Conservation (phyloP, 192 early-diverging fungal genomes). For the Spizellomyces punctatus region DNA sequence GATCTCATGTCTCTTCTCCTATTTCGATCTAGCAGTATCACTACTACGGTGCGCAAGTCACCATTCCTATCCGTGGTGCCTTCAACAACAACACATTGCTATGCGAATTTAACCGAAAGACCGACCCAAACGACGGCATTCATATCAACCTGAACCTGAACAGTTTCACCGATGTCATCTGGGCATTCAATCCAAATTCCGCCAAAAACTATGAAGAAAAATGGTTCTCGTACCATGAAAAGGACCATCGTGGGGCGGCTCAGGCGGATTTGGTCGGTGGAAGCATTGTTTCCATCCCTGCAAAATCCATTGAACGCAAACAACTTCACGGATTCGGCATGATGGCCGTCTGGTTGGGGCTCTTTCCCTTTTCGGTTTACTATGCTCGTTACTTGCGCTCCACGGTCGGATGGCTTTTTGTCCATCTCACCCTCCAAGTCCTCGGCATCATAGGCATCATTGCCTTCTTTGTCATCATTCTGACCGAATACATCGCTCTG, state of each 20-base stretch:
- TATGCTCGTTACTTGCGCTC: slow-evolving; percentile 43
- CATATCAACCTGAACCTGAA: slow-evolving; percentile 19
- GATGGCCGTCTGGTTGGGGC: slow-evolving; percentile 41
- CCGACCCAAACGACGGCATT: slow-evolving; percentile 25
- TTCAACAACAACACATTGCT: slow-evolving; percentile 6
- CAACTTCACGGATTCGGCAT: slow-evolving; percentile 45
- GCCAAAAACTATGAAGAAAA: slow-evolving; percentile 10
- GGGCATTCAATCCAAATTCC: slow-evolving; percentile 41
- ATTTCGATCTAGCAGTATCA: background rate
- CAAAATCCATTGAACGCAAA: slow-evolving; percentile 21
- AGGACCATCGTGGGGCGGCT: slow-evolving; percentile 27
- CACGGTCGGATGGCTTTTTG: slow-evolving; percentile 32
- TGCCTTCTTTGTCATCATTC: slow-evolving; percentile 28
- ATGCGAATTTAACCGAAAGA: slow-evolving; percentile 28
- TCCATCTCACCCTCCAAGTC: slow-evolving; percentile 41
- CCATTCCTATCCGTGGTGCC: slow-evolving; percentile 7
- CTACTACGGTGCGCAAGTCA: background rate
- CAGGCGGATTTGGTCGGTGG: slow-evolving; percentile 10
- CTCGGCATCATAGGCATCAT: slow-evolving; percentile 29
- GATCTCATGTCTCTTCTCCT: too few species aligned
- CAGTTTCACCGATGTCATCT: slow-evolving; percentile 24
- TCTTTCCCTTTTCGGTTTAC: slow-evolving; percentile 41
- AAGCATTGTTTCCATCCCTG: background rate
- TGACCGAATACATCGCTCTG: slow-evolving; percentile 26
- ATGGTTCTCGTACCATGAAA: slow-evolving; percentile 31